Evolutionary conservation across 331 rosid genomes (phyloP).

Genomic region (Telfairia occidentalis): DNA sequence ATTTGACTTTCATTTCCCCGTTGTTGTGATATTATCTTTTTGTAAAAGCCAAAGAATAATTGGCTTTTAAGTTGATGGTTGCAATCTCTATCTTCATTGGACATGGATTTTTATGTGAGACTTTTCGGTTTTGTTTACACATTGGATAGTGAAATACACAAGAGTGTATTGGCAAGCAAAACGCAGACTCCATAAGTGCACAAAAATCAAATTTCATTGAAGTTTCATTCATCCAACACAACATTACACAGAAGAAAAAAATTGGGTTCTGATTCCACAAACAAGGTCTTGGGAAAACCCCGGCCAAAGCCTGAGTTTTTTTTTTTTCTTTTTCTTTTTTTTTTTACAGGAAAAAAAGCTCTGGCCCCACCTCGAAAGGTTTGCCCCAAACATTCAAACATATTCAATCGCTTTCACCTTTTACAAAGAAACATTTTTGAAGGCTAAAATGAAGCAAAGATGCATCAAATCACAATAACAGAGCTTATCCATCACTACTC

Average conservation of each 20-base stretch:
- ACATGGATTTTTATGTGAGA: background rate
- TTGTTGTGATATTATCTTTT: background rate
- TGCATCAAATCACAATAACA: slow-evolving; percentile 44
- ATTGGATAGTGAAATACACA: background rate
- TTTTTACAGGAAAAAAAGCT: slow-evolving; percentile 17
- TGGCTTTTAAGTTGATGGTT: background rate
- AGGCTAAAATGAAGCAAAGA: slow-evolving; percentile 41
- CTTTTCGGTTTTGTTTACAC: background rate
- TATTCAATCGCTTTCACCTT: slow-evolving; percentile 43
- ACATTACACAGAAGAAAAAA: background rate
- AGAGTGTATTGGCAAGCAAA: background rate
- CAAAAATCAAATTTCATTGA: background rate
- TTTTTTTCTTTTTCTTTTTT: background rate
- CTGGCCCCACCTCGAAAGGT: slow-evolving; percentile 27
- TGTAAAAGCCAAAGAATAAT: background rate
- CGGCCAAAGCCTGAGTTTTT: background rate
- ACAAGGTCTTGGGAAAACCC: slow-evolving; percentile 17
- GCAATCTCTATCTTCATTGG: background rate
- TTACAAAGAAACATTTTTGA: slow-evolving; percentile 28
- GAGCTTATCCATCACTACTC: slow-evolving; percentile 15
- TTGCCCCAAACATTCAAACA: slow-evolving; percentile 40
- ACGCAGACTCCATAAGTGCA: background rate
- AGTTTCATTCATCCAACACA: background rate
- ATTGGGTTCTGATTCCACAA: slow-evolving; percentile 22
- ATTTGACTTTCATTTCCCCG: background rate